Percentiles rank a stretch among this genome's conserved stretches.
These are phyloP conservation scores for Coniferiporia sulphurascens DNA, from an alignment of 1,284 basidiomycete species.

Conservation along the genomic window DNA sequence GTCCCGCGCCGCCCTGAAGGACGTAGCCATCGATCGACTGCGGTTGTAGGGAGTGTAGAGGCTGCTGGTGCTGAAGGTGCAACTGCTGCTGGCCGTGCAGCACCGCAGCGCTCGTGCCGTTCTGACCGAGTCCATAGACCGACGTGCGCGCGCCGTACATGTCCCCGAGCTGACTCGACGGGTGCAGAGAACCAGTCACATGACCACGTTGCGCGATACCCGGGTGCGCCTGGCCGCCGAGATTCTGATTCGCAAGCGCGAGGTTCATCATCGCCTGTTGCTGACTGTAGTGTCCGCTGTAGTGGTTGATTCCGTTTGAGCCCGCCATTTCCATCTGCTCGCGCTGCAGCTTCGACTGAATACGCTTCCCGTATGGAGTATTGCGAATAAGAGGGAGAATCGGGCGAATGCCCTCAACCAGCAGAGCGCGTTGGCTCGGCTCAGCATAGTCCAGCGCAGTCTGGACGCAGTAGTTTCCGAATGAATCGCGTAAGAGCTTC, in stretches of 20 bases:
- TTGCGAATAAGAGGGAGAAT: slow-evolving; percentile 94
- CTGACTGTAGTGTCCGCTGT: slow-evolving; percentile 38
- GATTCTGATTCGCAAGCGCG: slow-evolving; percentile 50
- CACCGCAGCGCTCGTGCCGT: slow-evolving; percentile 35
- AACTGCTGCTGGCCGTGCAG: slow-evolving; percentile 49
- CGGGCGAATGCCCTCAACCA: slow-evolving; percentile 95
- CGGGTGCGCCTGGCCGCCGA: slow-evolving; percentile 35
- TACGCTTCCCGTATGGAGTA: slow-evolving; percentile 96
- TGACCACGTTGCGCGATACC: slow-evolving; percentile 41
- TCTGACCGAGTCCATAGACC: slow-evolving; percentile 47
- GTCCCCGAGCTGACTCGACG: slow-evolving; percentile 57
- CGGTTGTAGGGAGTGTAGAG: slow-evolving; percentile 56
- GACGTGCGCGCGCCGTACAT: slow-evolving; percentile 61
- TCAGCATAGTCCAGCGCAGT: slow-evolving; percentile 96
- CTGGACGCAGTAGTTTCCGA: slow-evolving; percentile 93
- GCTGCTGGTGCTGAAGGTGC: slow-evolving; percentile 42
- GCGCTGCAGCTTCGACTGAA: slow-evolving; percentile 94
- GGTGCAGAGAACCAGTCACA: slow-evolving; percentile 46
- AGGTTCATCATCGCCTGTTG: slow-evolving; percentile 60
- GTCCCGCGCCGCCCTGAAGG: slow-evolving; percentile 61
- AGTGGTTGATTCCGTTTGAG: slow-evolving; percentile 37
- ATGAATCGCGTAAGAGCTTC: slow-evolving; percentile 92
- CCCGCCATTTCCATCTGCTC: slow-evolving; percentile 66
- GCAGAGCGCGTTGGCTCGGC: slow-evolving; percentile 74
- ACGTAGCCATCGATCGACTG: slow-evolving; percentile 76